A percentile compares a stretch with the other conserved stretches of the same genome.
Conservation (phyloP, 306 rosid genomes). For the Sicyos edulis region DNA sequence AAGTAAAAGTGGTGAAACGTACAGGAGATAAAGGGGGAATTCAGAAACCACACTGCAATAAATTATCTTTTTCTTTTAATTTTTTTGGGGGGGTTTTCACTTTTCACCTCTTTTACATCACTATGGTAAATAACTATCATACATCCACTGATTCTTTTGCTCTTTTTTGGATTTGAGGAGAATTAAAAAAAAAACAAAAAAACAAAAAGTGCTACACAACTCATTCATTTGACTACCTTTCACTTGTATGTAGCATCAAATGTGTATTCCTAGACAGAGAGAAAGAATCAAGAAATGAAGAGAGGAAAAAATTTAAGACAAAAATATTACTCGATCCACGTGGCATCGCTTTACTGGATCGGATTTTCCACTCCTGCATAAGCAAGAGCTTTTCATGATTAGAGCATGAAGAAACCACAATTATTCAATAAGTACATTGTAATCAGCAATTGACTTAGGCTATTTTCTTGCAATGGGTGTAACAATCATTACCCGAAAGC, state of each 20-base stretch:
- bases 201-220: slow-evolving; percentile 30
- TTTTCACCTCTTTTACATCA: slow-evolving; percentile 25
- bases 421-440: slow-evolving; percentile 11
- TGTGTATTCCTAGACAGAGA: slow-evolving; percentile 40
- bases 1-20: slow-evolving; percentile 26
- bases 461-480: too few species aligned
- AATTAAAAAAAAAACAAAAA: slow-evolving; percentile 7
- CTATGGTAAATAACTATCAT: slow-evolving; percentile 36
- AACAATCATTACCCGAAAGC: slow-evolving; percentile 20
- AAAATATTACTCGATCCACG: slow-evolving; percentile 42
- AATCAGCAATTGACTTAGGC: too few species aligned
- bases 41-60: slow-evolving; percentile 27
- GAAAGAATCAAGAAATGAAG: slow-evolving; percentile 57
- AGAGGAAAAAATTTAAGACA: slow-evolving; percentile 22
- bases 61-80: slow-evolving; percentile 22
- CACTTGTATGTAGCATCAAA: slow-evolving; percentile 2
- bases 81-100: background rate
- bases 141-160: background rate
- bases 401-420: slow-evolving; percentile 24
- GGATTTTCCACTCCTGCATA: slow-evolving; percentile 48
- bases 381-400: slow-evolving; percentile 26
- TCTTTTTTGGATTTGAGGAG: too few species aligned
- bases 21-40: slow-evolving; percentile 20
- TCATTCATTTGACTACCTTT: slow-evolving; percentile 48
- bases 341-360: slow-evolving; percentile 23